These are phyloP conservation scores for Tylopilus sp. DNA, from an alignment of 768 basidiomycete species.

Conservation along the genomic window DNA sequence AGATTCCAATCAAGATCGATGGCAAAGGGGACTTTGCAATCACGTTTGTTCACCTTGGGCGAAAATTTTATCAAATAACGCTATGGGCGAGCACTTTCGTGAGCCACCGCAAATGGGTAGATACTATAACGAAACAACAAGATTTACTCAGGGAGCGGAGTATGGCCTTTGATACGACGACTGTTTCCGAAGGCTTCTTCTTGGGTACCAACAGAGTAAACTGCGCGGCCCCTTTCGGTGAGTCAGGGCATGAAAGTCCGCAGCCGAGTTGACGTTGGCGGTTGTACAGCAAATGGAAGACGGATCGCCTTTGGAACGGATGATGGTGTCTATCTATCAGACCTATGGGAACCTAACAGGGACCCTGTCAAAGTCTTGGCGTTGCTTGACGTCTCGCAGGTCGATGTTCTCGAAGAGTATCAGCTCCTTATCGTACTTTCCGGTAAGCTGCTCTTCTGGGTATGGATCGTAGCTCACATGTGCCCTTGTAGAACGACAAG, in stretches of 20 bases:
- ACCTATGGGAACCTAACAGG: constrained; percentile 68
- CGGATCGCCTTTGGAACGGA: constrained; percentile 95
- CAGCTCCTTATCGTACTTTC: constrained; percentile 97
- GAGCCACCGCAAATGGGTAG: constrained; percentile 91
- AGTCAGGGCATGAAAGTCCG: constrained; percentile 36
- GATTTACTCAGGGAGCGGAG: constrained; percentile 79
- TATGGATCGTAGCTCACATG: background rate
- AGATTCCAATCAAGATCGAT: constrained; percentile 50
- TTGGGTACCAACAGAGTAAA: constrained; percentile 81
- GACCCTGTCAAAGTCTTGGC: constrained; percentile 90
- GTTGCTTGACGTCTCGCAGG: constrained; percentile 85
- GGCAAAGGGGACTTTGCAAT: constrained; percentile 87
- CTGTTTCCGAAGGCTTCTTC: constrained; percentile 88
- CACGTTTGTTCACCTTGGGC: constrained; percentile 90
- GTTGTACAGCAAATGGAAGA: constrained; percentile 64
- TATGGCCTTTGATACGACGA: constrained; percentile 79
- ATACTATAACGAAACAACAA: constrained; percentile 88
- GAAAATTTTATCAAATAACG: constrained; percentile 88
- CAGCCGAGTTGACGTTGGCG: constrained; percentile 7
- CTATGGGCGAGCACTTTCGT: constrained; percentile 87
- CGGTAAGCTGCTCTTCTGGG: constrained; percentile 45
- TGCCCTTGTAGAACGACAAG: constrained; percentile 74
- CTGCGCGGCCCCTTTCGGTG: constrained; percentile 84
- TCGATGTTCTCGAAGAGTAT: constrained; percentile 95
- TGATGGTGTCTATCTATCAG: constrained; percentile 94